Percentiles rank a stretch among this genome's conserved stretches.
Evolutionary conservation across 208 protist genomes (phyloP).

Genomic region (Crithidia mellificae): DNA sequence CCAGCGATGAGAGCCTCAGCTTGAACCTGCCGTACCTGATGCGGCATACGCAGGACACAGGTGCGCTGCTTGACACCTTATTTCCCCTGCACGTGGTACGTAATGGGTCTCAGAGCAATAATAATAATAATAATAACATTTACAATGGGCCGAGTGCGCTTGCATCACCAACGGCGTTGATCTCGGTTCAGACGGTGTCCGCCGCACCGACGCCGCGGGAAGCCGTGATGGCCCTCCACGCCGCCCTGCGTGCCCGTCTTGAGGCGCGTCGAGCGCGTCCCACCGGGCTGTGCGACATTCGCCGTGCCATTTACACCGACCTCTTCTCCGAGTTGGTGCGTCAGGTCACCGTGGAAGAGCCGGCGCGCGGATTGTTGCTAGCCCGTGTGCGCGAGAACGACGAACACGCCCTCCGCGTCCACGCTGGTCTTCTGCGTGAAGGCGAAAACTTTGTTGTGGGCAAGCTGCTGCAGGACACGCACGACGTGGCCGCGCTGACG

Average conservation of each 20-base stretch:
- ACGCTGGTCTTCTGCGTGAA: conserved; percentile 53
- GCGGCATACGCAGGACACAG: conserved; percentile 38
- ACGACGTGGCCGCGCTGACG: conserved; percentile 26
- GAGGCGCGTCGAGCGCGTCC: conserved; percentile 92
- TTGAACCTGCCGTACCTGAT: conserved; percentile 43
- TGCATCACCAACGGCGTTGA: not conserved
- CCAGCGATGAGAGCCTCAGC: not conserved
- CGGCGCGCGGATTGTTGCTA: conserved; percentile 96
- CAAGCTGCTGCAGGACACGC: conserved; percentile 36
- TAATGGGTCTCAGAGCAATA: not conserved
- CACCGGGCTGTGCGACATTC: conserved; percentile 96
- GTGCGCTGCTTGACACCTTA: conserved; percentile 56
- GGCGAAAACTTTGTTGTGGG: conserved; percentile 88
- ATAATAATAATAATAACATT: not conserved
- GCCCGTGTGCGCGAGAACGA: conserved; percentile 96
- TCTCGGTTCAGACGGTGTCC: conserved; percentile 58
- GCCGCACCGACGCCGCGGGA: conserved; percentile 52
- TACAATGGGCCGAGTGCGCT: no score
- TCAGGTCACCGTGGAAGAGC: conserved; percentile 97
- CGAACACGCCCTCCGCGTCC: conserved; percentile 51
- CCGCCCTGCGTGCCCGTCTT: conserved; percentile 89
- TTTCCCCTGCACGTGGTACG: conserved; percentile 39
- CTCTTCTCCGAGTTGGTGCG: conserved; percentile 97
- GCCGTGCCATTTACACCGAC: conserved; percentile 97
- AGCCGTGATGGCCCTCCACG: conserved; percentile 85